Evolutionary conservation across 768 basidiomycete genomes (phyloP).

Genomic region (Phylloporus scabripes): DNA sequence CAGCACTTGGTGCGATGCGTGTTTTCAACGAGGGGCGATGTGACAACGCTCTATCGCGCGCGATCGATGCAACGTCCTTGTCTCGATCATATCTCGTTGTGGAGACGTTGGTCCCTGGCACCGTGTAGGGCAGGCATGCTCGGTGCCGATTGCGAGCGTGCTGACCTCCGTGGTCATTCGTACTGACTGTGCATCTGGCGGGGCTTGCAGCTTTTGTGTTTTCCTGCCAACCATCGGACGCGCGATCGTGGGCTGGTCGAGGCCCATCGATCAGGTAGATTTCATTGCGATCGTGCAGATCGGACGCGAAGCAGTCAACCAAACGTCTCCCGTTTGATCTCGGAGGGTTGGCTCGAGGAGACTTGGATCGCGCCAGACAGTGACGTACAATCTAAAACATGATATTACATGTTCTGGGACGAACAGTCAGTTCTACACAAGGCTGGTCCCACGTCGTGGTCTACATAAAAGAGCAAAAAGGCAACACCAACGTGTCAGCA

Average conservation of each 20-base stretch:
- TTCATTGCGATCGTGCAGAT: constrained; percentile 2
- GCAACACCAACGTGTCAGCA: not conserved
- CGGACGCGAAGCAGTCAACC: not conserved
- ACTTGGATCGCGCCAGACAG: not conserved
- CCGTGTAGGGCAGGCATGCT: not conserved
- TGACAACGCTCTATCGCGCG: not conserved
- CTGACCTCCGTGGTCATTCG: not conserved
- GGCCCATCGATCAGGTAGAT: not conserved
- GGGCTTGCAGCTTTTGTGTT: too few species aligned
- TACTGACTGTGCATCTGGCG: not conserved
- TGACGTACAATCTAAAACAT: not conserved
- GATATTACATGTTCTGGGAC: not conserved
- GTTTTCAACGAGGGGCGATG: constrained; percentile 24
- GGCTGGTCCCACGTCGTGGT: not conserved
- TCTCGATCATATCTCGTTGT: constrained; percentile 6
- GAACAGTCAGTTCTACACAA: not conserved
- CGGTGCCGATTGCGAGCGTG: constrained; percentile 6
- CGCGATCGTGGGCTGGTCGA: not conserved
- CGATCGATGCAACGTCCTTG: constrained; percentile 3
- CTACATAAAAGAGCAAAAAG: not conserved
- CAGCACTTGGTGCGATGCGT: constrained; percentile 14
- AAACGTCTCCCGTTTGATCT: not conserved
- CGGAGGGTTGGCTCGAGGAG: not conserved
- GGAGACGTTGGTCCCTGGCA: not conserved
- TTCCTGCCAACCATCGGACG: not conserved